phyloP scores from a whole-genome alignment of 495 filamentous ascomycete species.

The Aspergillus saccharolyticus region DNA sequence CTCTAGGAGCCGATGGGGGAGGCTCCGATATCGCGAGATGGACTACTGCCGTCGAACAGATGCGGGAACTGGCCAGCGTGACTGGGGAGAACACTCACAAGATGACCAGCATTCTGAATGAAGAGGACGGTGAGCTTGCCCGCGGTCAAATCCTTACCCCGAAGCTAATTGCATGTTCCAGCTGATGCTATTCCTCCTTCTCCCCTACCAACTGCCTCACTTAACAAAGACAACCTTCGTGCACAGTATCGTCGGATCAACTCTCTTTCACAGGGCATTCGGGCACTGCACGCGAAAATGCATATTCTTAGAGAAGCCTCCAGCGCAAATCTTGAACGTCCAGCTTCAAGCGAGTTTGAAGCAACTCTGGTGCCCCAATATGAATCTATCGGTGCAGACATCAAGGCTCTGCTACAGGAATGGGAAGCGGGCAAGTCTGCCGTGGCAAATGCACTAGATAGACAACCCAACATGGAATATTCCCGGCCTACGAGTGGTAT shows the following conservation, averaged over 20 bases:
- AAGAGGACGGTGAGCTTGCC: conserved; percentile 69
- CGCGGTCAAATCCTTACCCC: conserved; percentile 9
- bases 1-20: conserved; percentile 80
- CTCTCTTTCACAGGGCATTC: conserved; percentile 83
- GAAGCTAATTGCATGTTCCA: conserved; percentile 24
- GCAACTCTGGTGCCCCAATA: conserved; percentile 79
- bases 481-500: conserved; percentile 63
- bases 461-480: conserved; percentile 47
- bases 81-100: conserved; percentile 49
- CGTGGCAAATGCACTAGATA: conserved; percentile 67
- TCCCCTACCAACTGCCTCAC: conserved; percentile 64
- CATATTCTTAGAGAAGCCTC: conserved; percentile 89
- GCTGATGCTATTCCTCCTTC: conserved; percentile 54
- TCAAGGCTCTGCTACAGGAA: conserved; percentile 75
- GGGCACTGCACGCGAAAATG: conserved; percentile 90
- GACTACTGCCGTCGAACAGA: conserved; percentile 70
- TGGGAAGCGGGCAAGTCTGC: conserved; percentile 85
- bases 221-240: conserved; percentile 72
- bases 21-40: conserved; percentile 75
- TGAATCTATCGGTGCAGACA: conserved; percentile 86
- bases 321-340: conserved; percentile 65
- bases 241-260: conserved; percentile 80
- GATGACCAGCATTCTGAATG: conserved; percentile 66
- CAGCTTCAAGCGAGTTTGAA: conserved; percentile 64
- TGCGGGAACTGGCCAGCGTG: conserved; percentile 55